phyloP scores from a whole-genome alignment of 2,329 filamentous ascomycete genomes.

The Fusarium sp. region DNA sequence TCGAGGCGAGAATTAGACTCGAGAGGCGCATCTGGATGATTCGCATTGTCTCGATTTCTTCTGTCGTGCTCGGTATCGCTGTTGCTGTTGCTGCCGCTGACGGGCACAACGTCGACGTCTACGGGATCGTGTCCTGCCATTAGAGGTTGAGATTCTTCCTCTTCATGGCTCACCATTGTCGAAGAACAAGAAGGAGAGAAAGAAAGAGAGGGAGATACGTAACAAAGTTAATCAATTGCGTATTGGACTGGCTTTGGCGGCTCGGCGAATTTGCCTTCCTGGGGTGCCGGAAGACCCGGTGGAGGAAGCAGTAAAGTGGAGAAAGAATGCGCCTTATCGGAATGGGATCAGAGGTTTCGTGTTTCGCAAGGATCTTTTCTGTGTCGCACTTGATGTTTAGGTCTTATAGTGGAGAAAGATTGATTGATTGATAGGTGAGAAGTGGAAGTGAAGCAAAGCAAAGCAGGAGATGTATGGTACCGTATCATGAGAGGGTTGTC shows the following conservation, averaged over 20 bases:
- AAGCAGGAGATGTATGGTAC: background rate
- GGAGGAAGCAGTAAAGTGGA: conserved; percentile 31
- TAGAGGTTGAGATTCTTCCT: conserved; percentile 54
- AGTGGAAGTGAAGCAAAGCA: background rate
- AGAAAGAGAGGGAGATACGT: background rate
- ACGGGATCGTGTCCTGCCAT: conserved; percentile 50
- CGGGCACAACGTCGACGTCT: conserved; percentile 45
- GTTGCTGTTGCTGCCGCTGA: conserved; percentile 25
- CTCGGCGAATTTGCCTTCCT: conserved; percentile 30
- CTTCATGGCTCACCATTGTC: conserved; percentile 48
- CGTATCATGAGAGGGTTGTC: background rate
- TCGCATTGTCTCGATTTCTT: conserved; percentile 22
- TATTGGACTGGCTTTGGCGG: conserved; percentile 13
- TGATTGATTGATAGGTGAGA: background rate
- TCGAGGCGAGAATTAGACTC: conserved; percentile 54
- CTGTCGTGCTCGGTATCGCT: conserved; percentile 19
- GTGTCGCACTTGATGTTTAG: conserved; percentile 12
- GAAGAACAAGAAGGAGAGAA: conserved; percentile 7
- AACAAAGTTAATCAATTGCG: conserved; percentile 13
- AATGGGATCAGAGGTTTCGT: background rate
- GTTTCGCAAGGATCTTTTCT: conserved; percentile 16
- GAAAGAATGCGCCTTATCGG: conserved; percentile 16
- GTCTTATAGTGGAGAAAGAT: background rate
- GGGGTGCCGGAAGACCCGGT: conserved; percentile 26
- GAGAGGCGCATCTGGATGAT: conserved; percentile 58